A percentile compares a stretch with the other conserved stretches of the same genome.
Evolutionary conservation across 2,329 filamentous ascomycete species (phyloP).

Genomic region (Gremmenia infestans): DNA sequence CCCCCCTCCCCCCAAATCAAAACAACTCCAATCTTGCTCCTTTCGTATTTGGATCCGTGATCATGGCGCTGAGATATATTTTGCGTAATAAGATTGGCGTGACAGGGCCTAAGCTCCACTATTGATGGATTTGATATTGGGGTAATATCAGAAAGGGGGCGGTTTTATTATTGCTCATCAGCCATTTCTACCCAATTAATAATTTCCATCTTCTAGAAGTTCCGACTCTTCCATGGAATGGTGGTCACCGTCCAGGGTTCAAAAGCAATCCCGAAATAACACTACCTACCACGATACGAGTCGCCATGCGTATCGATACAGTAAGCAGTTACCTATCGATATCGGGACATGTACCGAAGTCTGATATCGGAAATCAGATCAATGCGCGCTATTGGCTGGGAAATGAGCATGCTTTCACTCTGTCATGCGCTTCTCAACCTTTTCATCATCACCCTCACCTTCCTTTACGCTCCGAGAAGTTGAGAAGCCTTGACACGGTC

Average conservation of each 20-base stretch:
- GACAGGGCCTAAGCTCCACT: not conserved
- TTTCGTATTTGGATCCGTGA: not conserved
- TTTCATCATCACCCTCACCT: too few species aligned
- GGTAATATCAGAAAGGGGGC: not conserved
- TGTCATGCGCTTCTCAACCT: too few species aligned
- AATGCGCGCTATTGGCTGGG: too few species aligned
- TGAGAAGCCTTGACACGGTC: too few species aligned
- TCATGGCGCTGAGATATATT: not conserved
- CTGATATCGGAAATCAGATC: not conserved
- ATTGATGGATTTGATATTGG: not conserved
- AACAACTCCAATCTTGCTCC: not conserved
- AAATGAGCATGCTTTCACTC: too few species aligned
- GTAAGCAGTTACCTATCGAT: not conserved
- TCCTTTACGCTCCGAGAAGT: too few species aligned
- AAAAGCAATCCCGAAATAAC: not conserved
- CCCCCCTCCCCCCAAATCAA: not conserved
- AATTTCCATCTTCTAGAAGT: not conserved
- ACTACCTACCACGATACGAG: not conserved
- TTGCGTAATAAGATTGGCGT: not conserved
- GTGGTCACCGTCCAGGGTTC: not conserved
- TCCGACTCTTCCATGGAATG: not conserved
- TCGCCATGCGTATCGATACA: not conserved
- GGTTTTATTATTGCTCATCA: not conserved
- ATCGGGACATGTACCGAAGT: not conserved
- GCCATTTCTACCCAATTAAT: not conserved